Conservation (phyloP, 139 green algal species). For the Tetratostichococcus sp. region DNA sequence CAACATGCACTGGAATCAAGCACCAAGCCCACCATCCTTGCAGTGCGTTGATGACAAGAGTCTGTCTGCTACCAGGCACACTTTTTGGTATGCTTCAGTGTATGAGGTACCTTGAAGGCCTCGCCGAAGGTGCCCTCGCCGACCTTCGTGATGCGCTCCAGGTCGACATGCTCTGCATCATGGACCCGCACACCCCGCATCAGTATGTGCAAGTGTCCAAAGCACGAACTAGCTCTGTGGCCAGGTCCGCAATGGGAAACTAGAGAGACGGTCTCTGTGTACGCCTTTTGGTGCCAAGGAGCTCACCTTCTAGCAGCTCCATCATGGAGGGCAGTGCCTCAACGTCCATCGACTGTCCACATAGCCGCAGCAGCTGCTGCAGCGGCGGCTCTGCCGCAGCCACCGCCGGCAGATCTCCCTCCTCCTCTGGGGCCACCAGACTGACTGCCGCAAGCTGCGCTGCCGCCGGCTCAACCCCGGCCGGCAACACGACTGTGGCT, state of each 20-base stretch:
- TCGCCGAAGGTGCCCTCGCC: slow-evolving; percentile 95
- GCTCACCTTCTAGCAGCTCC: slow-evolving; percentile 1
- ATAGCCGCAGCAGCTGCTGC: slow-evolving; percentile 65
- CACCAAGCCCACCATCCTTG: too few relatives aligned
- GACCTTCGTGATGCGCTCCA: slow-evolving; percentile 41
- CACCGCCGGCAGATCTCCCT: neutral
- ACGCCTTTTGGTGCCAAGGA: too few relatives aligned
- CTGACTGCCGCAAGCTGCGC: slow-evolving; percentile 8
- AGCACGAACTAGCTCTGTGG: too few relatives aligned
- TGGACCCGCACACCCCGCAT: too few relatives aligned
- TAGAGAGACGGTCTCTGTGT: too few relatives aligned
- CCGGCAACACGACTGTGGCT: too few relatives aligned
- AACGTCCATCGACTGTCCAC: slow-evolving; percentile 47
- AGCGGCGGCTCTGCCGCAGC: slow-evolving; percentile 36
- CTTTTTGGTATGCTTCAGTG: too few relatives aligned
- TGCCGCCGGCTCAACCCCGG: neutral
- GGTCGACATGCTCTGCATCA: slow-evolving; percentile 29
- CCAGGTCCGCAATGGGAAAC: too few relatives aligned
- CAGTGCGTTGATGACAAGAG: too few relatives aligned
- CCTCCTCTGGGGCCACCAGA: neutral
- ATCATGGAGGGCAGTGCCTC: slow-evolving; percentile 9
- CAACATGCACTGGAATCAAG: too few relatives aligned
- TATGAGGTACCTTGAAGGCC: slow-evolving; percentile 58
- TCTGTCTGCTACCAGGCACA: too few relatives aligned
- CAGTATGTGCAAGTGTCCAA: too few relatives aligned